A percentile compares a stretch with the other conserved stretches of the same genome.
phyloP scores from a whole-genome alignment of 2,329 filamentous ascomycete species.

The Nemania sp. region DNA sequence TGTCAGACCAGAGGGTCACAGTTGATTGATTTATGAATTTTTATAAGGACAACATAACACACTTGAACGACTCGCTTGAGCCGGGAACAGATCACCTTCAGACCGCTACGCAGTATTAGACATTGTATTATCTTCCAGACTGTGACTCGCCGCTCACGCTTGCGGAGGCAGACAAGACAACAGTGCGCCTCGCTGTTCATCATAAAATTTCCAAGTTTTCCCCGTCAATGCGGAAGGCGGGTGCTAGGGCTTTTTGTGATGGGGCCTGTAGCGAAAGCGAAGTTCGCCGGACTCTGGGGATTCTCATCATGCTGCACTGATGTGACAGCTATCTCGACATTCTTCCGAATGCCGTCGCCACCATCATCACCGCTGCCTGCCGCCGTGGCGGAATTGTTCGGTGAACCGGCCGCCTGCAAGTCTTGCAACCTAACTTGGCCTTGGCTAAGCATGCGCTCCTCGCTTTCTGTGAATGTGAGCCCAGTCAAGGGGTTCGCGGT shows the following conservation, averaged over 20 bases:
- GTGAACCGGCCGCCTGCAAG: conserved; percentile 23
- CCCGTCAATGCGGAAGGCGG: conserved; percentile 5
- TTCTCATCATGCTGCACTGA: conserved; percentile 15
- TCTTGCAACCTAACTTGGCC: conserved; percentile 43
- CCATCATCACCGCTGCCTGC: conserved; percentile 5
- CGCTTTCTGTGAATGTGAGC: conserved; percentile 48
- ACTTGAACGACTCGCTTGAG: no score
- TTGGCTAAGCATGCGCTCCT: conserved; percentile 48
- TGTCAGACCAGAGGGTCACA: no score
- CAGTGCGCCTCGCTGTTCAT: background rate
- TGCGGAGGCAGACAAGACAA: background rate
- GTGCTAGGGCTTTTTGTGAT: conserved; percentile 14
- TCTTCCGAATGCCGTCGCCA: conserved; percentile 22
- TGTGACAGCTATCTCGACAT: conserved; percentile 25
- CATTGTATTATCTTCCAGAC: background rate
- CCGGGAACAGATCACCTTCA: no score
- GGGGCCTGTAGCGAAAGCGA: conserved; percentile 13
- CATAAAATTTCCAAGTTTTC: background rate
- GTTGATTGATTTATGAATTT: no score
- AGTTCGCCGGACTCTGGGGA: background rate
- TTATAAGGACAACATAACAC: no score
- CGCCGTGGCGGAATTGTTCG: background rate
- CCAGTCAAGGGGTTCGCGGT: conserved; percentile 44
- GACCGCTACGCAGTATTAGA: background rate
- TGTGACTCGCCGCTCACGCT: background rate